phyloP scores from a whole-genome alignment of 1,139 yeast genomes.

The Candida sanyaensis region DNA sequence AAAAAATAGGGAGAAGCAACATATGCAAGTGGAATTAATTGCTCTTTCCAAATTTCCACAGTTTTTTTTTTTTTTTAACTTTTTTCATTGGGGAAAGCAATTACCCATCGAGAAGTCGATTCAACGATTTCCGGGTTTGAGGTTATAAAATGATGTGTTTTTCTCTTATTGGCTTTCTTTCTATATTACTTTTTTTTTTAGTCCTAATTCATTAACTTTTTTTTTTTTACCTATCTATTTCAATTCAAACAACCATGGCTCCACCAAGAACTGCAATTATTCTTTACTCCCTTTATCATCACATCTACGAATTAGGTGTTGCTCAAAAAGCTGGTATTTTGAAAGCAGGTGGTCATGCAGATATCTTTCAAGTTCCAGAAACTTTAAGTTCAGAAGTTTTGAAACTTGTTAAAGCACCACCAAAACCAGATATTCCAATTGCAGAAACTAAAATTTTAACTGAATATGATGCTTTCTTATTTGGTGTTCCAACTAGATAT shows the following conservation, averaged over 20 bases:
- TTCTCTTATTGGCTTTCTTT: background rate
- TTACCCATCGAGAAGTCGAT: too few species aligned
- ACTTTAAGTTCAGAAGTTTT: slow-evolving; percentile 34
- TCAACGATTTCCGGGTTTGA: background rate
- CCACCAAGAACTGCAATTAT: slow-evolving; percentile 28
- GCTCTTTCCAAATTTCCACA: slow-evolving; percentile 1
- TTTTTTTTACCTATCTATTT: background rate
- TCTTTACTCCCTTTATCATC: slow-evolving; percentile 39
- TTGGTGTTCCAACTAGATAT: slow-evolving; percentile 41
- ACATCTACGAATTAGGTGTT: slow-evolving; percentile 35
- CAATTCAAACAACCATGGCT: slow-evolving; percentile 5
- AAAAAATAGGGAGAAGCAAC: background rate
- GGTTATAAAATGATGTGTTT: background rate
- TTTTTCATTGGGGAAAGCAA: too few species aligned
- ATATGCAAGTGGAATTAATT: background rate
- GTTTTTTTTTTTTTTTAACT: background rate
- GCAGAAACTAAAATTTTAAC: slow-evolving; percentile 32
- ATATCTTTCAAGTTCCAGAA: slow-evolving; percentile 38
- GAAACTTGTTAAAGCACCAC: slow-evolving; percentile 31
- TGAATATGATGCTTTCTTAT: slow-evolving; percentile 36
- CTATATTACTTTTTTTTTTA: background rate
- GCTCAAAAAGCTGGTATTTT: slow-evolving; percentile 36
- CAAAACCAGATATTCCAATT: slow-evolving; percentile 33
- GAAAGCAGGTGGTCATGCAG: slow-evolving; percentile 38
- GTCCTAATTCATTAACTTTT: background rate